Evolutionary conservation across 345 rosid species (phyloP), one percentile per base, ranked within the genome.

Genomic region (Eucalyptus pauciflora): DNA sequence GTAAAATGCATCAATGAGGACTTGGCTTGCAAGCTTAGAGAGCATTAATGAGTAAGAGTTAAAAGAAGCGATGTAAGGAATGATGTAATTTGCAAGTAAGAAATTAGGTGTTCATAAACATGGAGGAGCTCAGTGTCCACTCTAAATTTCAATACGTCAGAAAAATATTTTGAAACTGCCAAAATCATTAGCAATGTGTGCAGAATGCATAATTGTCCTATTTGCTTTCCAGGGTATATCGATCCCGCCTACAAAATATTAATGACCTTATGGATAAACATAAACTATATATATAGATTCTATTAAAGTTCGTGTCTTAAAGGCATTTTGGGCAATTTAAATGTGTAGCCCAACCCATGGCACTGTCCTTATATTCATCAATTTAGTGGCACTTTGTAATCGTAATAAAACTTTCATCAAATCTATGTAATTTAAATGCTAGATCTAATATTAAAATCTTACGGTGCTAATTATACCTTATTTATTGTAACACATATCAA

Each of bases 401-500:
- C 33, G 4, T 64, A 64, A 64, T 29, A 64, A n/a, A 64, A 64
- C 37, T 64, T 29, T n/a, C 76, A 29, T 14, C 15, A 64, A 64
- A 64, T 0, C 71, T 64, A 29, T 29, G 67, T 1, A 60, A 60
- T 60, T 29, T 27, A 12, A 60, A 27, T 1, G 4, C 67, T n/a
- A 64, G 20, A 64, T n/a, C 76, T 64, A 64, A n/a, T 64, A n/a
- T 64, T 13, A n/a, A n/a, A 64, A 64, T 64, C 20, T n/a, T 7
- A n/a, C 2, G 0, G 10, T 64, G 76, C 76, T 64, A 4, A 64
- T 7, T 29, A 0, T 64, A n/a, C 41, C 37, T 64, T 64, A 64
- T n/a, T 64, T 64, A n/a, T 64, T 1, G 5, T n/a, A 14, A 64
- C 0, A n/a, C 33, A n/a, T n/a, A n/a, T n/a, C 20, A 14, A 4